Evolutionary conservation across 768 basidiomycete genomes (phyloP).

Genomic region (Kwoniella europaea): DNA sequence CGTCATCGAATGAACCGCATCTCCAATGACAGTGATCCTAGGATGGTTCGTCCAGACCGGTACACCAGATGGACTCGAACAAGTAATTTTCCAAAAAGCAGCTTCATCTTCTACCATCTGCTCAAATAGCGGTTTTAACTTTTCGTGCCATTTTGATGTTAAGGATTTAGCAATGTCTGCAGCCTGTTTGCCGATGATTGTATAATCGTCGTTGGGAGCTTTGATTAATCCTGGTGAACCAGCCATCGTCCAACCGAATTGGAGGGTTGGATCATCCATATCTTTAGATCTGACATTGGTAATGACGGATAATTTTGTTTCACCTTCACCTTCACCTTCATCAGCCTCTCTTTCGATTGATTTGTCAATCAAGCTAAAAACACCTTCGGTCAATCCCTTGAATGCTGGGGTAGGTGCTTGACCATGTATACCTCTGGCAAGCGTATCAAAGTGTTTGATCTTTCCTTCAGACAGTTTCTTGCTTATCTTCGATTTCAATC

Average conservation of each 20-base stretch:
- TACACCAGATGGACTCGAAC: conserved; percentile 29
- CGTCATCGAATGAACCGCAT: conserved; percentile 40
- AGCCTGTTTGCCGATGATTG: conserved; percentile 26
- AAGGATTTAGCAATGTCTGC: conserved; percentile 30
- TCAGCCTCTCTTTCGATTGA: not conserved
- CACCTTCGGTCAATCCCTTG: conserved; percentile 33
- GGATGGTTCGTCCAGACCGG: conserved; percentile 35
- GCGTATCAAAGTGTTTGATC: conserved; percentile 37
- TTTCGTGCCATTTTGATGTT: conserved; percentile 23
- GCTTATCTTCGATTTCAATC: conserved; percentile 28
- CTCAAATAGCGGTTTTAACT: conserved; percentile 29
- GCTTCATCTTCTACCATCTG: conserved; percentile 30
- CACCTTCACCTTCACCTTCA: not conserved
- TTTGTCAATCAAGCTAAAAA: conserved; percentile 12
- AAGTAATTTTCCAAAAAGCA: conserved; percentile 40
- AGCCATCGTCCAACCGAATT: conserved; percentile 35
- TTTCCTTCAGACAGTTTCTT: conserved; percentile 29
- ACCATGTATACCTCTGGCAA: conserved; percentile 34
- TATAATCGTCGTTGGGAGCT: conserved; percentile 34
- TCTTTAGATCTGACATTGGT: conserved; percentile 21
- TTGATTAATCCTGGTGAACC: conserved; percentile 31
- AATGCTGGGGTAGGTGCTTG: conserved; percentile 32
- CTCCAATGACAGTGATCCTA: conserved; percentile 42
- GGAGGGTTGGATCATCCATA: conserved; percentile 31
- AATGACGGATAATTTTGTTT: not conserved